A percentile compares a stretch with the other conserved stretches of the same genome.
Evolutionary conservation across 192 early-diverging fungal species (phyloP).

Genomic region (Coemansia sp.): DNA sequence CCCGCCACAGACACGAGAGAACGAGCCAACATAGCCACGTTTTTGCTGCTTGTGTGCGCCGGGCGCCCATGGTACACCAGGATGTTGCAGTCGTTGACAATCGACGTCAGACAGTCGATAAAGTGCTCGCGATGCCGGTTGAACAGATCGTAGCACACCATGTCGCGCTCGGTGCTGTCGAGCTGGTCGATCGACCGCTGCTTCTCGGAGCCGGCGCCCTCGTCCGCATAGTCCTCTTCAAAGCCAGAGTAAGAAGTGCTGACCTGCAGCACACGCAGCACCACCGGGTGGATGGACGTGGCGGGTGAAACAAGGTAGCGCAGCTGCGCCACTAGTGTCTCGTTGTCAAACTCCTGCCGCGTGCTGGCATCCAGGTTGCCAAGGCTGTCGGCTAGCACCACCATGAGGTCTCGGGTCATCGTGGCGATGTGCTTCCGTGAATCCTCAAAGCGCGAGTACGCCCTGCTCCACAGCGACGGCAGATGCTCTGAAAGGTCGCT

Average conservation of each 20-base stretch:
- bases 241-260: constrained; percentile 6
- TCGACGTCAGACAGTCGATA: constrained; percentile 14
- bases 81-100: constrained; percentile 31
- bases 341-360: constrained; percentile 24
- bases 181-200: neutral
- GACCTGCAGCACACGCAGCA: constrained; percentile 21
- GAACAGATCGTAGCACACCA: constrained; percentile 38
- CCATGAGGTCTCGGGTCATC: constrained; percentile 20
- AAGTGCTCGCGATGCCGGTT: constrained; percentile 22
- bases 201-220: too few species aligned
- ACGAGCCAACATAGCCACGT: constrained; percentile 23
- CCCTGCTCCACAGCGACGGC: constrained; percentile 12
- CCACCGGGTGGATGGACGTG: constrained; percentile 8
- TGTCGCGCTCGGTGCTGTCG: constrained; percentile 23
- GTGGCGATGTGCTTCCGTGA: constrained; percentile 3
- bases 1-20: constrained; percentile 20
- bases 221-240: neutral
- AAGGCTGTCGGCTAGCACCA: constrained; percentile 15
- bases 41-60: constrained; percentile 29
- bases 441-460: constrained; percentile 19
- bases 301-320: constrained; percentile 31
- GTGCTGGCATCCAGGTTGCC: constrained; percentile 10
- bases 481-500: constrained; percentile 5
- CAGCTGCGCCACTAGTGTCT: constrained; percentile 15
- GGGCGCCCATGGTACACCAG: constrained; percentile 36